These are phyloP conservation scores for Populus nigra DNA, from an alignment of 345 rosid genomes.

Conservation along the genomic window DNA sequence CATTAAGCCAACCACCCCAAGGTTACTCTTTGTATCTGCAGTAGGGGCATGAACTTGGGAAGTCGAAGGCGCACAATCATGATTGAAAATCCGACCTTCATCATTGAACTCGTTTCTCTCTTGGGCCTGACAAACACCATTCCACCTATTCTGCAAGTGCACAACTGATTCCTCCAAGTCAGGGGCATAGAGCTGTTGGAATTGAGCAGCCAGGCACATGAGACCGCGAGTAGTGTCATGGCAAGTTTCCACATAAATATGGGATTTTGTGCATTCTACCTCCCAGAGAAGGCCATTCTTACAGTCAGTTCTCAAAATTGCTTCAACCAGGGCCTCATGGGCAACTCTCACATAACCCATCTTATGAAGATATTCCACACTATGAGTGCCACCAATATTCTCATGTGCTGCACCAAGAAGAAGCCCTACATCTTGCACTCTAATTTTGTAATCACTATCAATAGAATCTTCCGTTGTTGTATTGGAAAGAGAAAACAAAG, in stretches of 20 bases:
- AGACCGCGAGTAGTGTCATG: slow-evolving; percentile 78
- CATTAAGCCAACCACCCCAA: slow-evolving; percentile 54
- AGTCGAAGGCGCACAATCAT: slow-evolving; percentile 35
- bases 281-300: slow-evolving; percentile 66
- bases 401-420: slow-evolving; percentile 60
- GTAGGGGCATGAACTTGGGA: slow-evolving; percentile 36
- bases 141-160: slow-evolving; percentile 87
- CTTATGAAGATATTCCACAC: slow-evolving; percentile 57
- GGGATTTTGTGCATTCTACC: slow-evolving; percentile 69
- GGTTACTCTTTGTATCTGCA: slow-evolving; percentile 30
- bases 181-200: slow-evolving; percentile 85
- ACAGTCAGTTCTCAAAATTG: slow-evolving; percentile 54
- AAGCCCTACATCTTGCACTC: slow-evolving; percentile 81
- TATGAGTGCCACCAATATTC: slow-evolving; percentile 51
- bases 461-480: slow-evolving; percentile 35
- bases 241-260: slow-evolving; percentile 69
- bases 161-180: slow-evolving; percentile 80
- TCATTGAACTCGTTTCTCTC: slow-evolving; percentile 39
- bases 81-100: slow-evolving; percentile 23
- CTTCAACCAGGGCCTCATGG: slow-evolving; percentile 62
- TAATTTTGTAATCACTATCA: slow-evolving; percentile 53
- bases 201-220: slow-evolving; percentile 68
- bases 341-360: slow-evolving; percentile 84
- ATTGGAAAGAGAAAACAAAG: slow-evolving; percentile 63
- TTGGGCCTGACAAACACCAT: slow-evolving; percentile 52